Base-by-base conservation (phyloP, 495 filamentous ascomycete species). In the Neurospora sp. region DNA sequence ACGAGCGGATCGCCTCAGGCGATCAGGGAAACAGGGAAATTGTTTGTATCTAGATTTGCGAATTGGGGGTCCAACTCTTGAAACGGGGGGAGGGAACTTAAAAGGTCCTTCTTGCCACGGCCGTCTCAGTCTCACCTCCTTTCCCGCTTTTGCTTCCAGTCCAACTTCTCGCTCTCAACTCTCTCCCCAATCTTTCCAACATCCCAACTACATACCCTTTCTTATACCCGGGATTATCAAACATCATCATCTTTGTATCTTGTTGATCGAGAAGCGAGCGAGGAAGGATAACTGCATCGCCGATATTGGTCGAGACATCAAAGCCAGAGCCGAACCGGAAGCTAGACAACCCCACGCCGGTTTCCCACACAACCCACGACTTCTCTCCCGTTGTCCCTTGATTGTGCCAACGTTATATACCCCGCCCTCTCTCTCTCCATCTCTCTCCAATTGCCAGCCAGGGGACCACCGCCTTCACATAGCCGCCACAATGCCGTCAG, bases 401-500 rank as follows among this genome's bases (percentile, higher is more conserved):
- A 53, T 10, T 53, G 20, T 53, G 20, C 2, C 45, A 53, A 27
- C 48, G 48, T 59, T 61, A 31, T 61, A 31, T 61, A 61, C 48
- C 12, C 20, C 48, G 22, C 48, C 48, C 22, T 31, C 12, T 31
- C 48, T 1, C 3, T 31, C 22, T 16, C 48, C 20, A 53, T 10
- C 3, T 22, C 20, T 42, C 16, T 37, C 27, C 40, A 40, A 68
- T 17, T 40, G 20, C 41, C 68, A 71, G 12, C 22, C 53, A 61
- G 53, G 27, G 53, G 27, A 61, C 53, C 53, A 61, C 53, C 53
- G 22, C 53, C 53, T 61, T 61, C 71, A 72, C 76, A 90, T 81
- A 74, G 17, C 53, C 53, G 53, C 12, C 53, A 61, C 27, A 3
- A 98, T 98, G 94, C 94, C 94, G 78, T 87, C 86, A 79, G 91